Evolutionary conservation across 805 yeast genomes (phyloP), one percentile per base, ranked within the genome.

Genomic region (Wickerhamomyces hampshirensis): DNA sequence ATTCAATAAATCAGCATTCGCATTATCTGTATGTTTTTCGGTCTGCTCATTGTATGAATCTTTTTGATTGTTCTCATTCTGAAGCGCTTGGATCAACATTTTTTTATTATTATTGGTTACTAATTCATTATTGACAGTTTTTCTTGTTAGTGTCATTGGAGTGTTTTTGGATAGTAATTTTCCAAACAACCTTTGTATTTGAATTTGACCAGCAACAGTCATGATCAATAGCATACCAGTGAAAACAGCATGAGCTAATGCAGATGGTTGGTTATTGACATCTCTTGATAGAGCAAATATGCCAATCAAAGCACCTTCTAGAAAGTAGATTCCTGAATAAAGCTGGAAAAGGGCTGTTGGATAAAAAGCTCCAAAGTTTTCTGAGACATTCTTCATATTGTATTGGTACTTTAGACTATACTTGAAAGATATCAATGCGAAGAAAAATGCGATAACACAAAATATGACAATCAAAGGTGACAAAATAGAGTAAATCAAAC

Each of bases 231-330:
- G 58, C 2, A 70, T 28, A 3, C 75, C 52, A 76, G 81, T 80
- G 7, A 73, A 43, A 33, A 71, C 62, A 5, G 75, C 78, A 34
- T 73, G 81, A 17, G 58, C 59, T 37, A 52, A 67, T 62, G 67
- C 71, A 29, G 57, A 65, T 40, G 60, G 69, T 35, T 50, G 53
- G 24, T 67, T 77, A 5, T 60, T 35, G n/a, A 62, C 61, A 48
- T 79, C 69, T 36, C 67, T 65, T 43, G 80, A 80, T 12, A 84
- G 58, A 28, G 84, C 72, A 47, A 85, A 80, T 8, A 86, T 61
- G 0, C 96, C 97, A 28, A 84, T 69, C 48, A 88, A 59, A 43
- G 89, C 83, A 26, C 81, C 65, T 51, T 88, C 94, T 51, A 85
- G 66, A 50, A 88, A 84, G 55, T 88, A 88, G 2, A 88, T 61